Evolutionary conservation across 345 rosid species (phyloP).

Genomic region (Syzygium oleosum): DNA sequence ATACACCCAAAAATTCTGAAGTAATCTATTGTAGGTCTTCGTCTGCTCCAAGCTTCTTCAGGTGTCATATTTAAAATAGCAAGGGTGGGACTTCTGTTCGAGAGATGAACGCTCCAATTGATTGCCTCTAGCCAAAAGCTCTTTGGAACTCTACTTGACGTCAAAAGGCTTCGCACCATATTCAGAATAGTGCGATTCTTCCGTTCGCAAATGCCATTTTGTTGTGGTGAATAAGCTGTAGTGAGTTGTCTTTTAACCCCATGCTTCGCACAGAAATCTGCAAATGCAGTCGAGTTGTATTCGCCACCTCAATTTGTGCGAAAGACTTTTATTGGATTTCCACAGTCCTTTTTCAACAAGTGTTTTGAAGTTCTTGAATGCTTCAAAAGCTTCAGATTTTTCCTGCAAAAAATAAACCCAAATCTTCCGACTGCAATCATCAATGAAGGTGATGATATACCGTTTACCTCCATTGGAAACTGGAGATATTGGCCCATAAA

Average conservation of each 20-base stretch:
- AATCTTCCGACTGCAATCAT: no score
- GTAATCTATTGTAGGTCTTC: neutral
- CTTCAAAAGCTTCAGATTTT: neutral
- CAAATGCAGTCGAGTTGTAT: neutral
- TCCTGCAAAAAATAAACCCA: neutral
- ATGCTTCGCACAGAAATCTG: neutral
- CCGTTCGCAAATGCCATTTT: neutral
- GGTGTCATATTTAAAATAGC: neutral
- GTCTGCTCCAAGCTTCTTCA: neutral
- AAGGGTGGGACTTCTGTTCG: neutral
- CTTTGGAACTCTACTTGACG: no score
- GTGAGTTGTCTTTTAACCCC: neutral
- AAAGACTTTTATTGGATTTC: neutral
- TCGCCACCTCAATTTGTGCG: neutral
- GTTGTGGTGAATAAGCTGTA: neutral
- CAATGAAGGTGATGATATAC: no score
- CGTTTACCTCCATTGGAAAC: neutral
- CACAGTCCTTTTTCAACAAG: neutral
- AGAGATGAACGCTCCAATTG: neutral
- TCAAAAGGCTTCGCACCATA: no score
- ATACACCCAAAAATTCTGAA: neutral
- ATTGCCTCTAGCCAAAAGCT: no score
- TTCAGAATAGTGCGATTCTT: neutral
- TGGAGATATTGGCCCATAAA: neutral
- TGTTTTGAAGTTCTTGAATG: neutral